Base-by-base conservation (phyloP, 106 monocot genomes). In the Apostasia shenzhenica region DNA sequence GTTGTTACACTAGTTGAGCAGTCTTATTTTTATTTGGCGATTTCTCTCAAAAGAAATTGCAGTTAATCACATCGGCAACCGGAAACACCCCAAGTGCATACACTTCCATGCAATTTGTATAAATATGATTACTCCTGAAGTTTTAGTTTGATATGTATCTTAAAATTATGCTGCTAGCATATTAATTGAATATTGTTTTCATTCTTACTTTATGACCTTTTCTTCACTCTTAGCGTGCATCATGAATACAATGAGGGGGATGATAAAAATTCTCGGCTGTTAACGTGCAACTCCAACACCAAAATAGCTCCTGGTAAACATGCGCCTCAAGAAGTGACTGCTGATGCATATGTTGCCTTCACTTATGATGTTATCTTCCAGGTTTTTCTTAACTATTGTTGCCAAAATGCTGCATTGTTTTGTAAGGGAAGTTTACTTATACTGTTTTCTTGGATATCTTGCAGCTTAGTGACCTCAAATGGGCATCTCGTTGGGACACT, bases 401-500 rank as follows among this genome's bases (percentile, higher is more conserved):
- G 40, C 1, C 41, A 13, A 45, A 62, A 62, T 3, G 6, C 11
- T 1, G 0, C 59, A 8, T 59, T 39, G 2, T 13, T 59, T 41
- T 3, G 4, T 59, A n/a, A 5, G 37, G 0, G 40, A 12, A 55
- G 55, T 13, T 1, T 13, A 55, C 40, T 41, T 3, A 59, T 8
- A 2, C 8, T 5, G 41, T 73, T 46, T 14, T 10, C 46, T 48
- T 11, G 26, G 56, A 48, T 51, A 70, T 45, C 14, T 53, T 51
- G 41, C 82, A 84, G 88, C 52, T 70, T 13, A 88, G 88, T 65
- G 84, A 82, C 14, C 65, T 88, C 72, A 88, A 84, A 72, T 88
- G 88, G 88, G 88, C 88, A 41, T 88, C 88, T 54, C 88, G 88
- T 59, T 88, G 88, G 88, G 88, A 88, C 52, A 84, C 84, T 8